Conservation (phyloP, 169 alveolate species). For the Eimeria sp. region DNA sequence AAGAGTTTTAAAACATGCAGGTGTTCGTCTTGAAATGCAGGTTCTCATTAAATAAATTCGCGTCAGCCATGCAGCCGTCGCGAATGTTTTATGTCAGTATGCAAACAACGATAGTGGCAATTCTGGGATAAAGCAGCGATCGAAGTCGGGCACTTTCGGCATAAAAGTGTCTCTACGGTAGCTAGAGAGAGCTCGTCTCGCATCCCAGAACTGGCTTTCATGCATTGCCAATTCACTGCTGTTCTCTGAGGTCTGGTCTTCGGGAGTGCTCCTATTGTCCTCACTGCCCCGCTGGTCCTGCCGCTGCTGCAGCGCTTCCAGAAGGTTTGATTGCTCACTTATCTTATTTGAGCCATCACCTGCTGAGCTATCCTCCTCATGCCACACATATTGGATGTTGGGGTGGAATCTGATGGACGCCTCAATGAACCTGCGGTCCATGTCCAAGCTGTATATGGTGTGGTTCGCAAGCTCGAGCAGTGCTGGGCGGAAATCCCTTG, state of each 20-base stretch:
- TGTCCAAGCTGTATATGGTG: slow-evolving; percentile 42
- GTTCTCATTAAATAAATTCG: background rate
- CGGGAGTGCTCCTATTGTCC: background rate
- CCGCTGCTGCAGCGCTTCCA: slow-evolving; percentile 8
- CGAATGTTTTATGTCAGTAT: slow-evolving; percentile 15
- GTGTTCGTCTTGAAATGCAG: background rate
- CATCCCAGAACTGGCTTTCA: slow-evolving; percentile 68
- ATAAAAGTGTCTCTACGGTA: slow-evolving; percentile 27
- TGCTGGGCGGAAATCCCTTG: slow-evolving; percentile 63
- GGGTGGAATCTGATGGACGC: background rate
- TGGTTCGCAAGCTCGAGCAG: slow-evolving; percentile 43
- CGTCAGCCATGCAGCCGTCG: background rate
- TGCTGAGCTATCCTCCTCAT: background rate
- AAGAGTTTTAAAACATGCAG: background rate
- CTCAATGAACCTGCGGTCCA: slow-evolving; percentile 65
- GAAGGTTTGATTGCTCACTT: background rate
- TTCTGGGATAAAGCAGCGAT: slow-evolving; percentile 51
- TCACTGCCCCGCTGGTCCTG: background rate
- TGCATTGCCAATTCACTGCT: slow-evolving; percentile 4
- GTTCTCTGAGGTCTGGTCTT: background rate
- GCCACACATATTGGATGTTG: background rate
- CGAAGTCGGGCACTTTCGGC: slow-evolving; percentile 67
- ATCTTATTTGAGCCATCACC: background rate
- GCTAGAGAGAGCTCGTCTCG: slow-evolving; percentile 54
- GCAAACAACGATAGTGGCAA: slow-evolving; percentile 73